Base-by-base conservation (phyloP, 2,329 filamentous ascomycete species). In the Penicillium griseofulvum region DNA sequence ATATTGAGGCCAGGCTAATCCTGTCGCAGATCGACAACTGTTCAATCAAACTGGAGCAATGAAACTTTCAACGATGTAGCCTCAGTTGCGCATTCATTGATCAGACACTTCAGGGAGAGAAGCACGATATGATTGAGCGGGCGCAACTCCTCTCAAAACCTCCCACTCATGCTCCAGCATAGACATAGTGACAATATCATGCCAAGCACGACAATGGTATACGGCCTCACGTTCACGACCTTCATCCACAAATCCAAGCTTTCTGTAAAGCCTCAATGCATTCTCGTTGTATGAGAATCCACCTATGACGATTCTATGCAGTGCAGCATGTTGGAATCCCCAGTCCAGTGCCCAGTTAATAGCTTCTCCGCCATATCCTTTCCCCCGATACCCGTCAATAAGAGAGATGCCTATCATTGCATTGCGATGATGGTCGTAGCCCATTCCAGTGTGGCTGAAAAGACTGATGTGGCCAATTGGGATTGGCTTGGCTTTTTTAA, bases 261-360 rank as follows among this genome's bases (percentile, higher is more conserved):
- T 55, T 14, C 46, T 39, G 38, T 62, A 60, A 34, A 62, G 45
- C 17, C 41, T 43, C 28, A 56, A 24, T 1, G 58, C 58, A 17
- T 42, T 43, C 0, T 12, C 16, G 16, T 60, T 60, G 38, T 45
- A 60, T 11, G 52, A 50, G 41, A 56, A 54, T 4, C 56, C 24
- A 16, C 37, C 11, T 10, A 59, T 34, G 1, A 8, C 14, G 7
- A 60, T 47, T 16, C 58, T 55, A 19, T 60, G 58, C 26, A 56
- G 19, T 4, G 49, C 58, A 28, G 19, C 43, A 24, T 48, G 31
- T 19, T 29, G 46, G 38, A 60, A 60, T 9, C 49, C 58, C 58
- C 58, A 60, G 14, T 59, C 49, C 17, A 60, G 16, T 5, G 29
- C 47, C 58, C 58, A 60, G 8, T 56, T 44, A 9, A 60, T 59